Evolutionary conservation across 768 basidiomycete species (phyloP), one percentile per base, ranked within the genome.

Genomic region (Amylocystis lapponica): DNA sequence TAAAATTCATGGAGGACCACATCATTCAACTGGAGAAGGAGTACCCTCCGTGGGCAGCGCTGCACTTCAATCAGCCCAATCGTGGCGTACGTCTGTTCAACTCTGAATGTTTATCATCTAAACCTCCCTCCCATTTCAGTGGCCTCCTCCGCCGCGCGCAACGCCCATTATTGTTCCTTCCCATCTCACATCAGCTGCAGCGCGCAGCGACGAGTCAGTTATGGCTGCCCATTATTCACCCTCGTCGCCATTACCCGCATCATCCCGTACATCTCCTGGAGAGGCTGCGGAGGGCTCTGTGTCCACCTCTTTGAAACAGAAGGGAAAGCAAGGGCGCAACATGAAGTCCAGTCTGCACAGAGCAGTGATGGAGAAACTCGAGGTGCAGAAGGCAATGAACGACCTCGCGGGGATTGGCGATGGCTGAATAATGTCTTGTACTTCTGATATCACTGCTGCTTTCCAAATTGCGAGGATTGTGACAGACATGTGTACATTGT

Each of bases 31-130:
- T 91, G 2, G 87, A 91, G 59, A 85, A 78, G 53, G 86, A 88
- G 40, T 89, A 86, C 54, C 87, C 87, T 3, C 85, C 87, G 5
- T 90, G 87, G 87, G 85, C 87, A 0, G 86, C 87, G 7, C 65
- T 90, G n/a, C 87, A 90, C 56, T 90, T 90, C 59, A 88, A 85
- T 43, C 87, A 91, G 56, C 88, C 88, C 3, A 74, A 79, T 53
- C 78, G 88, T 45, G 84, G 81, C 21, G 88, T 90, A 64, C 36
- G 84, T 72, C 4, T 43, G 14, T 27, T 44, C 43, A 21, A 27
- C 31, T 30, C 11, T 41, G 42, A 23, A 41, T 13, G 26, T 26
- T 26, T 31, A 11, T 36, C 41, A 11, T 39, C 22, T 41, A 9
- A 30, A 35, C 36, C 22, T 5, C 9, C 23, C 16, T 14, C 33